Evolutionary conservation across 1,284 basidiomycete species (phyloP), one percentile per base, ranked within the genome.

Genomic region (Cerrena zonata): DNA sequence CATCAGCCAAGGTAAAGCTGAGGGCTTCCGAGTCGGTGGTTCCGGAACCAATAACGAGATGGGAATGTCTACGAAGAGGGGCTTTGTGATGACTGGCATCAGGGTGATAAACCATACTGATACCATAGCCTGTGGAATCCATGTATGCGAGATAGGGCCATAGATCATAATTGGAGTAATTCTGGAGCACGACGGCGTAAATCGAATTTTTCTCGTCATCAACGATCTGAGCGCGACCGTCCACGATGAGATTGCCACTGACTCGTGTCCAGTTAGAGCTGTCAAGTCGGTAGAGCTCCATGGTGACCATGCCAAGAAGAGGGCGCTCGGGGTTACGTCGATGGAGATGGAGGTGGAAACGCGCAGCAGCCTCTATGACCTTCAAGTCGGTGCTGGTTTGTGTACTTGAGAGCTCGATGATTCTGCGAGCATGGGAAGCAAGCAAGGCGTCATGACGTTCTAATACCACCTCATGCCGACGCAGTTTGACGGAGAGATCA

Each of bases 121-220:
- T 73, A 51, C 65, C 66, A 50, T 76, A 68, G n/a, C 72, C 70
- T 44, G 67, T 69, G 3, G 68, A 63, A 52, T 76, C 71, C 69
- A 77, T 74, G 60, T 70, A 75, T 2, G 73, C 74, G 38, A 76
- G 66, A 54, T 71, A 73, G 19, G 76, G 70, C 68, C 73, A 77
- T 39, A 78, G 67, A 55, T 74, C 71, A 46, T 55, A 56, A 56
- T 69, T 65, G 5, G 73, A 65, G 47, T 65, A 56, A 50, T 77
- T 77, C 54, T 65, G 65, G 27, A 77, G 53, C 30, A 69, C 63
- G 49, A 76, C 61, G 15, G 63, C 60, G 52, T 75, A 76, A 23
- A 68, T 61, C 37, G 66, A 54, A 30, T 60, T 57, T 53, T 66
- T 62, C 48, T 56, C 57, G 44, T 65, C 58, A 48, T 68, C 66